Percentiles rank a stretch among this genome's conserved stretches.
These are phyloP conservation scores for Thermochaetoides dissita DNA, from an alignment of 2,329 filamentous ascomycete genomes.

Conservation along the genomic window DNA sequence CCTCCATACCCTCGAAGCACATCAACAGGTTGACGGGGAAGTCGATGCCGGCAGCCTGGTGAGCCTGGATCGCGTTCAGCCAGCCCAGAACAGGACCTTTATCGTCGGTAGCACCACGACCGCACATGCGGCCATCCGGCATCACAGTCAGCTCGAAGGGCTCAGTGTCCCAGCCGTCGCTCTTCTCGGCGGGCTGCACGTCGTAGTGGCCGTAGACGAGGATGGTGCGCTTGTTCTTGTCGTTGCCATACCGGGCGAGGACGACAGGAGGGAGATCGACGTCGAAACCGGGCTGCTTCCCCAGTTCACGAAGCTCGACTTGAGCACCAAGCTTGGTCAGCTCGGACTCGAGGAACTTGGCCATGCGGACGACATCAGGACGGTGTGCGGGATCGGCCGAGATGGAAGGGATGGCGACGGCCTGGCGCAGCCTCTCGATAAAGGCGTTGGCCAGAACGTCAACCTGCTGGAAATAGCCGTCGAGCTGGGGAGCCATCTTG, in stretches of 20 bases:
- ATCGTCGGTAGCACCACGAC: conserved; percentile 89
- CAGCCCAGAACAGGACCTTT: conserved; percentile 95
- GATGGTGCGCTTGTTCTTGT: conserved; percentile 86
- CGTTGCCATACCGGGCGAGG: conserved; percentile 80
- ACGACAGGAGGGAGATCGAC: conserved; percentile 88
- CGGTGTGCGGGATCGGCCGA: conserved; percentile 82
- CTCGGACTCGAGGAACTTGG: conserved; percentile 73
- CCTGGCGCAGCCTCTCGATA: conserved; percentile 78
- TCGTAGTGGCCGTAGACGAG: conserved; percentile 98
- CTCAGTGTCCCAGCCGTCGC: conserved; percentile 90
- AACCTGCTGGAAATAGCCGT: conserved; percentile 86
- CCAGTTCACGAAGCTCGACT: conserved; percentile 74
- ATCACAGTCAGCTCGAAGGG: conserved; percentile 82
- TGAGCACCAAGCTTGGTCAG: conserved; percentile 71
- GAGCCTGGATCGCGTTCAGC: conserved; percentile 95
- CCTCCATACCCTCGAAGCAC: conserved; percentile 99
- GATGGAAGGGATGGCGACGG: conserved; percentile 91
- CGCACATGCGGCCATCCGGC: conserved; percentile 88
- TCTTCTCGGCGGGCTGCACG: conserved; percentile 85
- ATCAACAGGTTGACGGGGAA: conserved; percentile 96
- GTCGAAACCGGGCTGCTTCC: conserved; percentile 81
- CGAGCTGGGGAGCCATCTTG: conserved; percentile 82
- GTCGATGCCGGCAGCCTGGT: conserved; percentile 86
- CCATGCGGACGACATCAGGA: conserved; percentile 92
- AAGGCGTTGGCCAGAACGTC: conserved; percentile 66